Evolutionary conservation across 2,329 filamentous ascomycete genomes (phyloP), one percentile per base, ranked within the genome.

Genomic region (Fusarium longipes): DNA sequence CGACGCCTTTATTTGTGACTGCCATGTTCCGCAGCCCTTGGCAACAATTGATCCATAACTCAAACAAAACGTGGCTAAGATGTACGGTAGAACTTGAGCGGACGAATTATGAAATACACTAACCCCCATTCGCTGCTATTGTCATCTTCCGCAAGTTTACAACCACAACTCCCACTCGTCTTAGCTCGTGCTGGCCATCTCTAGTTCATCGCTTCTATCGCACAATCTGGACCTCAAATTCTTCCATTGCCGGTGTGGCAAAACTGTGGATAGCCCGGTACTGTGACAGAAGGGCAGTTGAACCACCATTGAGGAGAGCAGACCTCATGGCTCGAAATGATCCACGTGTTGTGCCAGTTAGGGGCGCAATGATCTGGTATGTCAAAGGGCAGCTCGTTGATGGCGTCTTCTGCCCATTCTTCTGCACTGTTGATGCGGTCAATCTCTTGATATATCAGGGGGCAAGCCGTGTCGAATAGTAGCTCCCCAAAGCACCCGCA

Each of bases 401-500:
- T 47, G 6, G 39, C 45, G 11, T 69, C 63, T 17, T 44, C 24
- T 12, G 58, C 42, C 75, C 74, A 77, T 5, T 74, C 66, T 30
- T 72, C 70, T 5, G 56, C 51, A 5, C 70, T 38, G 47, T 77
- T 71, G 57, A 77, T 77, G 14, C 74, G 68, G 35, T 76, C 35
- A 6, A 76, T 38, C 56, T 77, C 60, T 40, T 70, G 39, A 9
- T 72, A 44, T 36, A 76, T 67, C 9, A 36, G 62, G 20, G 40
- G 17, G 42, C 75, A 77, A 18, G 65, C 64, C 14, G 63, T 56
- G 29, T 72, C 68, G 49, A 67, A 70, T 24, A 73, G 57, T 15
- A 77, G 60, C 11, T 68, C 50, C 17, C 63, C 60, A 45, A 61
- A 66, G 49, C 75, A 77, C 44, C 74, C 73, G 58, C 76, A 77